Evolutionary conservation across 2,329 filamentous ascomycete species (phyloP), one percentile per base, ranked within the genome.

Genomic region (Talaromyces piceae): DNA sequence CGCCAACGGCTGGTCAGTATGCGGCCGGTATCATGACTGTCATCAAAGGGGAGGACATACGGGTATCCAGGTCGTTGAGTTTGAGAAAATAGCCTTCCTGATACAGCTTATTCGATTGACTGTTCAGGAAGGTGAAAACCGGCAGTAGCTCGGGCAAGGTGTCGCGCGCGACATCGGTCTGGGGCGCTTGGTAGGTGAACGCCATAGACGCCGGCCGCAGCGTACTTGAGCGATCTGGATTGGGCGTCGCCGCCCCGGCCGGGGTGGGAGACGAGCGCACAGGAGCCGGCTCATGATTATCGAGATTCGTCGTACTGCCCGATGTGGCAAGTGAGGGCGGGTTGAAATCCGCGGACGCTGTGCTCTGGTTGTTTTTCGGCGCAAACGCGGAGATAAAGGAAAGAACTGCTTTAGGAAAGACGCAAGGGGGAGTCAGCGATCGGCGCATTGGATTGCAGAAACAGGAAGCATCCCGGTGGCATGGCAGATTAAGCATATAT

Each of bases 41-140:
- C 13, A 13, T 25, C 13, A 39, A 26, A 23, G 22, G 28, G n/a
- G 26, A 22, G 43, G 37, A 81, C 88, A 61, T 80, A 95, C 91
- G 84, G 50, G 83, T 85, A 64, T 97, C 94, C 60, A 95, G 83
- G 69, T 98, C 93, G 68, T 96, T 91, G 45, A 98, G 76, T 72
- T 97, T 98, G 60, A 98, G 73, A 59, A 98, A 97, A 65, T 97
- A 98, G 31, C 93, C 93, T 72, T 98, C 93, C 61, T 96, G 91
- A 67, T 97, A 98, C 51, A 97, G 76, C 73, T 97, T 97, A 70
- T 96, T 96, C 52, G 83, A 86, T 68, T 98, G 93, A 70, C 86
- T 93, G 72, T 95, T 97, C 58, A 98, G 79, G 65, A 89, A 93
- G 54, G 82, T 88, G 70, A 97, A 97, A 62, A 97, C 91, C 57